Percentiles rank a stretch among this genome's conserved stretches.
Conservation (phyloP, 2,329 filamentous ascomycete genomes). For the Gnomoniopsis sp. region DNA sequence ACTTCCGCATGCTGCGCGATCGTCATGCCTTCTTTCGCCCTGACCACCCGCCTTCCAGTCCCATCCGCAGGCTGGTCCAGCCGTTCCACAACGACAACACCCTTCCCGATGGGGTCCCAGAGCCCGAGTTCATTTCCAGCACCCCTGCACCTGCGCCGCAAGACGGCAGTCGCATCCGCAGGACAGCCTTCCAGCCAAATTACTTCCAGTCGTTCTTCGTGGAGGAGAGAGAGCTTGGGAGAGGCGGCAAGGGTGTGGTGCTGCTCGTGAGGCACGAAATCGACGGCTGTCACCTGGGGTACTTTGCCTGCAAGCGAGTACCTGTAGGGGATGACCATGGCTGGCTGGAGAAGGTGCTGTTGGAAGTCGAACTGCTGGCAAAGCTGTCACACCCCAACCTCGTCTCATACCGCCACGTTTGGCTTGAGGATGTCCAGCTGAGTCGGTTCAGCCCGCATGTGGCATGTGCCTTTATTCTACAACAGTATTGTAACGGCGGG, state of each 20-base stretch:
- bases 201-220: constrained; percentile 95
- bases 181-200: constrained; percentile 82
- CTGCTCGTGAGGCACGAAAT: constrained; percentile 90
- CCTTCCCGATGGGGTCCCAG: constrained; percentile 25
- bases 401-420: constrained; percentile 95
- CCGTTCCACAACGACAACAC: constrained; percentile 34
- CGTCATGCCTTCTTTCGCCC: constrained; percentile 41
- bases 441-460: constrained; percentile 87
- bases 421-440: constrained; percentile 85
- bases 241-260: constrained; percentile 92
- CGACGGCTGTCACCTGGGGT: constrained; percentile 80
- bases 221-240: constrained; percentile 80
- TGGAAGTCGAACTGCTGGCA: constrained; percentile 90
- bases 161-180: constrained; percentile 70
- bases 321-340: constrained; percentile 92
- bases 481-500: constrained; percentile 94
- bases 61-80: constrained; percentile 51
- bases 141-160: constrained; percentile 43
- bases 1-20: constrained; percentile 87
- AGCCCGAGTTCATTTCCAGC: constrained; percentile 52
- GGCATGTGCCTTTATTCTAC: constrained; percentile 92
- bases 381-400: constrained; percentile 91
- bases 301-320: constrained; percentile 95
- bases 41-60: constrained; percentile 46
- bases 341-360: constrained; percentile 90